Conservation (phyloP, 495 filamentous ascomycete species). For the Aspergillus asperescens region DNA sequence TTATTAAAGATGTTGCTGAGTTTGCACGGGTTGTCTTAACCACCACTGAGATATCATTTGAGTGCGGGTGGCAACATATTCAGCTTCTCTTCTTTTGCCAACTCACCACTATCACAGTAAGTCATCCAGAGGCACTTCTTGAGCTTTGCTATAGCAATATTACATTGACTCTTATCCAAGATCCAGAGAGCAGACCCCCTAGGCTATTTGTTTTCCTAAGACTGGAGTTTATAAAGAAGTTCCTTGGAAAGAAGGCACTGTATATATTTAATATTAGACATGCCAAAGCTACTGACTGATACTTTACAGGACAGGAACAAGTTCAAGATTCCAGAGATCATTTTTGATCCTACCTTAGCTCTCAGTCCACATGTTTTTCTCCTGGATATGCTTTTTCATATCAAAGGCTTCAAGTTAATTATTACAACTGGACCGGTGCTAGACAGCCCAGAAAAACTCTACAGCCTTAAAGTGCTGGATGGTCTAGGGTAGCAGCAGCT, state of each 20-base stretch:
- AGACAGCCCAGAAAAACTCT: constrained; percentile 26
- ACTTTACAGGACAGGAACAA: constrained; percentile 21
- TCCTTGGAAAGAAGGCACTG: constrained; percentile 28
- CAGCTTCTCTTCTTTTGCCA: constrained; percentile 34
- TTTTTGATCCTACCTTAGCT: constrained; percentile 27
- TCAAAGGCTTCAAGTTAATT: constrained; percentile 25
- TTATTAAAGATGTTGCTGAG: constrained; percentile 30
- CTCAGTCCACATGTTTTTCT: constrained; percentile 21
- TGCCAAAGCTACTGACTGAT: neutral
- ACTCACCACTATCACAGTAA: constrained; percentile 32
- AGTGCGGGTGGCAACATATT: constrained; percentile 27
- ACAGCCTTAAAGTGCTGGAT: constrained; percentile 26
- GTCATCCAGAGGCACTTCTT: constrained; percentile 28
- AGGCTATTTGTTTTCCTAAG: constrained; percentile 31
- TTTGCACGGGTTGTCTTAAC: constrained; percentile 25
- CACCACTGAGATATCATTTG: constrained; percentile 33
- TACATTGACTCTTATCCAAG: constrained; percentile 27
- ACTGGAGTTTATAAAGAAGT: constrained; percentile 31
- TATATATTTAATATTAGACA: neutral
- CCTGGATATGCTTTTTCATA: constrained; percentile 30
- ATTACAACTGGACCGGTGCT: constrained; percentile 18
- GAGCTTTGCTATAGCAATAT: constrained; percentile 27
- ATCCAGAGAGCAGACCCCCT: constrained; percentile 25
- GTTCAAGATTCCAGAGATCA: constrained; percentile 28
- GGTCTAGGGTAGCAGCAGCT: constrained; percentile 27